Conservation (phyloP, 768 basidiomycete species). For the Panaeolus papilionaceus region DNA sequence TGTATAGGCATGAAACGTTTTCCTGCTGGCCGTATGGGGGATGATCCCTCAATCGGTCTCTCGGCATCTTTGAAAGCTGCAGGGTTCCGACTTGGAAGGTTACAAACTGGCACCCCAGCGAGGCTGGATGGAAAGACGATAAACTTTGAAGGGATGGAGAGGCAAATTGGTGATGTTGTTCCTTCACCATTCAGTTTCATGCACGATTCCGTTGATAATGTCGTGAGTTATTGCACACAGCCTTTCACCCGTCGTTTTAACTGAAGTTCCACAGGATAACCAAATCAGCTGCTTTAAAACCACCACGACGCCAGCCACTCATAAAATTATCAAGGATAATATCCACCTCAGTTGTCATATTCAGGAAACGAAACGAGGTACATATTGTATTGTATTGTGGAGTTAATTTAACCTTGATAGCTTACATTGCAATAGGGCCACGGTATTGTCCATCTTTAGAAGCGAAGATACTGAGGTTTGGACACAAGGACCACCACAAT, state of each 20-base stretch:
- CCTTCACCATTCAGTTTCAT: conserved; percentile 83
- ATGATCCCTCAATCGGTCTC: conserved; percentile 74
- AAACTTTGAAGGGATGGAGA: conserved; percentile 63
- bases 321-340: conserved; percentile 76
- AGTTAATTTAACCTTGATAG: conserved; percentile 7
- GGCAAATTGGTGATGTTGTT: conserved; percentile 69
- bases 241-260: background rate
- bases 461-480: conserved; percentile 84
- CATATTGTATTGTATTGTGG: background rate
- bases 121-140: conserved; percentile 75
- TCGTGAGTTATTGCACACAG: conserved; percentile 46
- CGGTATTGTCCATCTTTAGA: conserved; percentile 93
- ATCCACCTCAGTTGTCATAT: conserved; percentile 84
- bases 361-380: conserved; percentile 88
- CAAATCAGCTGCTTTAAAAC: conserved; percentile 81
- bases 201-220: conserved; percentile 71
- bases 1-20: conserved; percentile 69
- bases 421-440: conserved; percentile 58
- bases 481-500: conserved; percentile 69
- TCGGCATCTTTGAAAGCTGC: conserved; percentile 77
- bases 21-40: conserved; percentile 80
- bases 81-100: conserved; percentile 81
- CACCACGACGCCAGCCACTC: conserved; percentile 73
- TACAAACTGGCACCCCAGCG: conserved; percentile 90
- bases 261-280: conserved; percentile 54